These are phyloP conservation scores for Poronia punctata DNA, from an alignment of 495 filamentous ascomycete genomes.

Conservation along the genomic window DNA sequence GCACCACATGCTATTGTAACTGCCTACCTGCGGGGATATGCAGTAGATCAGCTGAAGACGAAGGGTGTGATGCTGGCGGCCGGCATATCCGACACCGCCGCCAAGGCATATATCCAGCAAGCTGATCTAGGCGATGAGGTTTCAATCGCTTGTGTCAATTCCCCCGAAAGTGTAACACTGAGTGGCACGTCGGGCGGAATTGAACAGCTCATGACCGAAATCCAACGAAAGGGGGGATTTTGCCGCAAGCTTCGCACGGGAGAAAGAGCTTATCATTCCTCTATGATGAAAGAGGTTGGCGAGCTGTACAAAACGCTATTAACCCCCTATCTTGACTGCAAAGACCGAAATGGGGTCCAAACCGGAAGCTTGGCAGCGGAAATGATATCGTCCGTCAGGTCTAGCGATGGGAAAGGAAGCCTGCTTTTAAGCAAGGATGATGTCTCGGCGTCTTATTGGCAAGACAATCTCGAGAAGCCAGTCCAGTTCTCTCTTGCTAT, in stretches of 20 bases:
- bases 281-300: slow-evolving; percentile 30
- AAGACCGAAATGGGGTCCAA: not conserved
- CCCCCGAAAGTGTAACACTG: slow-evolving; percentile 40
- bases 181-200: slow-evolving; percentile 37
- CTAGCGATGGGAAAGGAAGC: no score
- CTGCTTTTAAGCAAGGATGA: no score
- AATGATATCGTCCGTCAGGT: slow-evolving; percentile 7
- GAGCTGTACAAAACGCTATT: slow-evolving; percentile 23
- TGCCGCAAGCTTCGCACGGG: slow-evolving; percentile 13
- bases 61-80: slow-evolving; percentile 44
- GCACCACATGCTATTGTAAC: slow-evolving; percentile 39
- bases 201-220: slow-evolving; percentile 15
- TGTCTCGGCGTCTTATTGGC: slow-evolving; percentile 36
- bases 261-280: slow-evolving; percentile 39
- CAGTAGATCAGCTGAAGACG: slow-evolving; percentile 6
- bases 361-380: not conserved
- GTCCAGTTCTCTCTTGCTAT: slow-evolving; percentile 38
- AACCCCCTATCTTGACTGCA: not conserved
- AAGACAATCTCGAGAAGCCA: slow-evolving; percentile 41
- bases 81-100: slow-evolving; percentile 21
- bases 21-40: slow-evolving; percentile 39
- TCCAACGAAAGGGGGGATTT: slow-evolving; percentile 28
- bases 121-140: slow-evolving; percentile 5
- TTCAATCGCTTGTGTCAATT: slow-evolving; percentile 45
- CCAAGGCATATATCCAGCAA: slow-evolving; percentile 10